Evolutionary conservation across 306 rosid species (phyloP).

Genomic region (Cicer pinnatifidum): DNA sequence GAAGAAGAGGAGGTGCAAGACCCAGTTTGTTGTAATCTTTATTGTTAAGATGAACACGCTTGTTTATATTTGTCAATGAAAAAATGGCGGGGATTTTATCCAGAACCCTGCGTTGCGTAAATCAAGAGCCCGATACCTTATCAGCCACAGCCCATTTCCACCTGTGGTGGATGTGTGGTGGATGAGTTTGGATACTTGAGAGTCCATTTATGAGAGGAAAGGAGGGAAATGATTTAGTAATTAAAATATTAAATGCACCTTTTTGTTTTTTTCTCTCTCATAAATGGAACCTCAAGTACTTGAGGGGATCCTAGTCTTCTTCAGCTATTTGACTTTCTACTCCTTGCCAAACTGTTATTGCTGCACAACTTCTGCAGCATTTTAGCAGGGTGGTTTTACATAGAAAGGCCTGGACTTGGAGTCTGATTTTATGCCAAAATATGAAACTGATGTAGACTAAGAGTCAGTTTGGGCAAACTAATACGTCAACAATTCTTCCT

Average conservation of each 20-base stretch:
- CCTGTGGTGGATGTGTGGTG: conserved; percentile 5
- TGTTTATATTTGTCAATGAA: not conserved
- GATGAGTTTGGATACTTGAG: not conserved
- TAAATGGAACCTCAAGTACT: no score
- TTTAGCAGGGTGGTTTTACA: not conserved
- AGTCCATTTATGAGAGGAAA: no score
- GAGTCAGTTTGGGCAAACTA: not conserved
- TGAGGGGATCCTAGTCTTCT: not conserved
- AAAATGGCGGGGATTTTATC: not conserved
- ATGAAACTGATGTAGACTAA: not conserved
- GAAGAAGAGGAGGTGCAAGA: not conserved
- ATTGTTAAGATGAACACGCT: not conserved
- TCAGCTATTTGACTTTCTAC: not conserved
- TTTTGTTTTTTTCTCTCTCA: no score
- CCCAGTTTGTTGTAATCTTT: not conserved
- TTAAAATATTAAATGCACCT: no score
- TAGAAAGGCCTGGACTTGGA: not conserved
- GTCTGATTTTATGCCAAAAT: conserved; percentile 21
- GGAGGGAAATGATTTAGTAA: no score
- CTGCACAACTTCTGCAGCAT: not conserved
- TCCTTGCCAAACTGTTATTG: conserved; percentile 11
- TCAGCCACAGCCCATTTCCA: conserved; percentile 2
- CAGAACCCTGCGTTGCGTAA: not conserved
- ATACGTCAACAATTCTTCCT: no score
- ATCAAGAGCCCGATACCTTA: not conserved